A percentile compares a stretch with the other conserved stretches of the same genome.
phyloP scores from a whole-genome alignment of 805 yeast species.

The Suhomyces kilbournensis region DNA sequence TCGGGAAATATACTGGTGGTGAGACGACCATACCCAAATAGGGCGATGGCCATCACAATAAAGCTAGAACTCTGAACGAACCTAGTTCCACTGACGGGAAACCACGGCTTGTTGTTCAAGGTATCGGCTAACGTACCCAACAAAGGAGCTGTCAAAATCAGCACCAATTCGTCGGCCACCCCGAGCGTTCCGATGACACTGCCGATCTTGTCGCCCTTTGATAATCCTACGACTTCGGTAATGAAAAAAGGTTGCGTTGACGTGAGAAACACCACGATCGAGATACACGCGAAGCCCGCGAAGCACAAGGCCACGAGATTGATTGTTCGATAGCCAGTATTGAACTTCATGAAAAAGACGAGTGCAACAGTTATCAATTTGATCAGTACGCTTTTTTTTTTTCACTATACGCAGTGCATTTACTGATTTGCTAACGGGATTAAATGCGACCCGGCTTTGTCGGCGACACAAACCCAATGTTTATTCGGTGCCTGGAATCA shows the following conservation, averaged over 20 bases:
- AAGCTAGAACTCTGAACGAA: constrained; percentile 50
- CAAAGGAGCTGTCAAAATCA: constrained; percentile 54
- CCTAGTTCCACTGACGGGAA: constrained; percentile 47
- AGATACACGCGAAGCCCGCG: constrained; percentile 37
- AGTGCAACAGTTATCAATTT: neutral
- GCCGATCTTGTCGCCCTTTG: constrained; percentile 27
- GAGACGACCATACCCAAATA: constrained; percentile 46
- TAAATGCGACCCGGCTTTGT: neutral
- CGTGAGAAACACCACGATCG: constrained; percentile 37
- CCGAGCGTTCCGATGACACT: constrained; percentile 34
- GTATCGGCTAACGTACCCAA: constrained; percentile 63
- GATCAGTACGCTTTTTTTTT: neutral
- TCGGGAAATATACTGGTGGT: constrained; percentile 43
- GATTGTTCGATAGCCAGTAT: constrained; percentile 7
- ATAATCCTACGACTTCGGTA: constrained; percentile 27
- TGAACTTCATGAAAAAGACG: neutral
- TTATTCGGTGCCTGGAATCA: too few relatives aligned
- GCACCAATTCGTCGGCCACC: constrained; percentile 57
- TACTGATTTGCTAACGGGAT: too few relatives aligned
- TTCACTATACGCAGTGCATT: too few relatives aligned
- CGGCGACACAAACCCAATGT: neutral
- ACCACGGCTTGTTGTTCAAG: constrained; percentile 23
- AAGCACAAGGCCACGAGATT: constrained; percentile 34
- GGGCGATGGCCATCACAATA: constrained; percentile 42
- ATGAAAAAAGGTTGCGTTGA: constrained; percentile 42